Evolutionary conservation across 352 stramenopile species (phyloP), one percentile per base, ranked within the genome.

Genomic region (Phytophthora nicotianae): DNA sequence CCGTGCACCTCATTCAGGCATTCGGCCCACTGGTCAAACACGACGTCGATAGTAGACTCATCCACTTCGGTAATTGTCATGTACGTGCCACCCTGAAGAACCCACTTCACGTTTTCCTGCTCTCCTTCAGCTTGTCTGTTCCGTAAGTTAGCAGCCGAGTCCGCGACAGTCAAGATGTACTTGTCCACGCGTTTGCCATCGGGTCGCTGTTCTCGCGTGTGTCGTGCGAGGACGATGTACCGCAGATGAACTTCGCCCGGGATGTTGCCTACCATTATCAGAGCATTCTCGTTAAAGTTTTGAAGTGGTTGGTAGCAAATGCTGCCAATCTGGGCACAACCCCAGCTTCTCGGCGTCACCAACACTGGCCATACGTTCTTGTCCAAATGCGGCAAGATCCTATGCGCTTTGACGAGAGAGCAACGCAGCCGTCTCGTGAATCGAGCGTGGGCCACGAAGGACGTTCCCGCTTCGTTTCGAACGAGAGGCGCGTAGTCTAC

Each of bases 141-240:
- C 1, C 56, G 35, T 5, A 19, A 11, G 27, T 63, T 64, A 0
- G 35, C 37, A 2, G 48, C 33, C 0, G 55, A 57, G 23, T 63
- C 46, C 3, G 46, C 47, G 5, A 63, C 21, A 0, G 35, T 32
- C 21, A 63, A 20, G 9, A 46, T 50, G 37, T 64, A 64, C 37
- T 72, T 58, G 63, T 89, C 24, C 55, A 56, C 16, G 65, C 83
- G 41, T 68, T 81, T 38, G 51, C 62, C 21, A 73, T 89, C 53
- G 10, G 23, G 4, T n/a, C 20, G 20, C 42, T 17, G 20, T 16
- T 62, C 53, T 37, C 42, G 46, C 1, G 42, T 47, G 21, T 54
- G 53, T 16, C 14, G 53, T 16, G 53, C 42, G 6, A 54, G 33
- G 3, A 23, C 21, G 5, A 62, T 4, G n/a, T 72, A 77, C 4